Base-by-base conservation (phyloP, 805 yeast genomes). In the Kodamaea restingae region DNA sequence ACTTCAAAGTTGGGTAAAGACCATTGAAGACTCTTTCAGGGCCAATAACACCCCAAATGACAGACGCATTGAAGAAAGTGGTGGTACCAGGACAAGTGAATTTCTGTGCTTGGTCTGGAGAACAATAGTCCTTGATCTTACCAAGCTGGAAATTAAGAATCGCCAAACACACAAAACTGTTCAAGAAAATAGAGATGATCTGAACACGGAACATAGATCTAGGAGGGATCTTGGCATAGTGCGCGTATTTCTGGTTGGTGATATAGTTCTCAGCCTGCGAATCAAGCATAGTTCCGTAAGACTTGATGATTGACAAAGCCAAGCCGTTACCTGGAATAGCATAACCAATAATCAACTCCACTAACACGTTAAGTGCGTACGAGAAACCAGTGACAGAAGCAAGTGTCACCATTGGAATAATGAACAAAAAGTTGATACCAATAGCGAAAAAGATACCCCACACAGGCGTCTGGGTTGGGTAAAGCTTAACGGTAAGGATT, bases 191-290 rank as follows among this genome's bases (percentile, higher is more conserved):
- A 2, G 60, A 48, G 12, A 51, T 21, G 34, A 60, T 46, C 48
- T 61, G 66, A 17, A 45, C 43, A 55, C 69, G 57, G 60, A 82
- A 80, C 45, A 80, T 61, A 1, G 78, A 66, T 43, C 79, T 65
- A 2, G 87, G 88, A 0, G 84, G 78, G 14, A 82, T 61, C 47
- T 79, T 79, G 51, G 78, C 56, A 51, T 83, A 83, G 44, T 81
- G 86, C 2, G 77, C 85, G 54, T 77, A 54, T 50, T 81, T 81
- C 67, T 76, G 73, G 49, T 78, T 82, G 7, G 69, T 63, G 22
- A 76, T 63, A 51, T 70, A 78, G 38, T 67, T 62, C 29, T 76
- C 66, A 1, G 84, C 83, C 50, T 78, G 83, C 35, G 71, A 71
- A 59, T 73, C 74, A 27, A 78, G 68, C 46, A 73, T 73, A 54